phyloP scores from a whole-genome alignment of 1,284 basidiomycete genomes.

The Meira nashicola region DNA sequence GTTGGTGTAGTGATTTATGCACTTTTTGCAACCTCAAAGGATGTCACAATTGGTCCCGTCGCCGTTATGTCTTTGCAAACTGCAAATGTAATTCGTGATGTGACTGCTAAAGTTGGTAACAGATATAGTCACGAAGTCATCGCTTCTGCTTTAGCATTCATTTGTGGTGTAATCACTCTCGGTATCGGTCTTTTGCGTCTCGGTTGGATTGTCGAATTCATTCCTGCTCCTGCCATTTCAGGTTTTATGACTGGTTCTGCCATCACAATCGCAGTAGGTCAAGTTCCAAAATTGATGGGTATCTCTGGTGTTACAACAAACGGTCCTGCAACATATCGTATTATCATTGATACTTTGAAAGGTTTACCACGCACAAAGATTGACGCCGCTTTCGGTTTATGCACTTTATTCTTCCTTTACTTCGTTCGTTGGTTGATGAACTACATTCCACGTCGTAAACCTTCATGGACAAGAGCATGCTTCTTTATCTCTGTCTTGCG shows the following conservation, averaged over 20 bases:
- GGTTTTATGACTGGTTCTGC: constrained; percentile 65
- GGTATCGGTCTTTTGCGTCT: constrained; percentile 84
- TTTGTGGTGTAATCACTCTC: constrained; percentile 88
- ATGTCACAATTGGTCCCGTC: constrained; percentile 52
- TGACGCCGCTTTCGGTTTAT: constrained; percentile 85
- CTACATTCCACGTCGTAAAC: constrained; percentile 64
- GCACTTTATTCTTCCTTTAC: constrained; percentile 72
- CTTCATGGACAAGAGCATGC: constrained; percentile 66
- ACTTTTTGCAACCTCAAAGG: constrained; percentile 52
- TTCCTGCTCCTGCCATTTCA: constrained; percentile 81
- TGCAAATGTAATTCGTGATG: constrained; percentile 58
- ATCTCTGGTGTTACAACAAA: constrained; percentile 36
- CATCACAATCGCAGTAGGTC: constrained; percentile 48
- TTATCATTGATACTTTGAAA: constrained; percentile 88
- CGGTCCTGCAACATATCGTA: constrained; percentile 65
- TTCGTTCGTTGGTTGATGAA: constrained; percentile 66
- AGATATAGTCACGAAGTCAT: constrained; percentile 61
- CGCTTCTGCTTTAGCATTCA: constrained; percentile 77
- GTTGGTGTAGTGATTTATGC: constrained; percentile 71
- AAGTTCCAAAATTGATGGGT: constrained; percentile 49
- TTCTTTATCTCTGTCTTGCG: constrained; percentile 49
- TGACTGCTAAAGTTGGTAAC: constrained; percentile 14
- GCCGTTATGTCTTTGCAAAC: constrained; percentile 94
- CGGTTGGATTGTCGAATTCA: constrained; percentile 95
- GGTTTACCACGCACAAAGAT: constrained; percentile 66